Evolutionary conservation across 768 basidiomycete genomes (phyloP), one percentile per base, ranked within the genome.

Genomic region (Russula compacta): DNA sequence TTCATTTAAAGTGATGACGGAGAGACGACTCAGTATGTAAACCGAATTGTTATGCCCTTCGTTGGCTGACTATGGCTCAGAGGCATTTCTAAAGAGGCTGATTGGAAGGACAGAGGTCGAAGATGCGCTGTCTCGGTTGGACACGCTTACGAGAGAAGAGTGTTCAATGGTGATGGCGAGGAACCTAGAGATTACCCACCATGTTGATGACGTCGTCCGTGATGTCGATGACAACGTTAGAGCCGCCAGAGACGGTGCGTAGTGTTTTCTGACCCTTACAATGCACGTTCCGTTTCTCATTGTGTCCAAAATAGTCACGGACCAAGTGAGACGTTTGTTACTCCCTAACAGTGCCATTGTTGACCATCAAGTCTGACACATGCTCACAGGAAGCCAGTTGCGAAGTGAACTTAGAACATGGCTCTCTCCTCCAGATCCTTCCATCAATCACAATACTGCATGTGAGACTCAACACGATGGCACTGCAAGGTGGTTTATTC

Each of bases 121-220:
- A 15, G 38, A 49, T 3, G 59, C 46, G 29, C 38, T 60, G 7
- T 6, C 7, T 29, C 17, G 44, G 6, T 15, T 60, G 39, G 59
- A 60, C n/a, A 4, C 6, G 9, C 59, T 60, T 21, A 60, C 53
- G 14, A 29, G 32, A 21, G 53, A 49, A 33, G 59, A 60, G 53
- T 17, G 2, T 4, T 10, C 12, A 12, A 43, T 55, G 39, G 21
- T 17, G 7, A 32, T 42, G 24, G 47, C 39, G 1, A 55, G 32
- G 24, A 55, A 42, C 21, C 44, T 49, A 19, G 53, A 42, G 24
- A 4, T 46, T 11, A 40, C 36, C 19, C 51, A 59, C 17, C 21
- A 2, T 6, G 24, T 59, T 6, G 42, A 43, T 29, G n/a, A n/a
- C n/a, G n/a, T n/a, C n/a, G n/a, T n/a, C n/a, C n/a, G n/a, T n/a